Evolutionary conservation across 371 early-diverging fungal genomes (phyloP).

Genomic region (Mortierella sp.): DNA sequence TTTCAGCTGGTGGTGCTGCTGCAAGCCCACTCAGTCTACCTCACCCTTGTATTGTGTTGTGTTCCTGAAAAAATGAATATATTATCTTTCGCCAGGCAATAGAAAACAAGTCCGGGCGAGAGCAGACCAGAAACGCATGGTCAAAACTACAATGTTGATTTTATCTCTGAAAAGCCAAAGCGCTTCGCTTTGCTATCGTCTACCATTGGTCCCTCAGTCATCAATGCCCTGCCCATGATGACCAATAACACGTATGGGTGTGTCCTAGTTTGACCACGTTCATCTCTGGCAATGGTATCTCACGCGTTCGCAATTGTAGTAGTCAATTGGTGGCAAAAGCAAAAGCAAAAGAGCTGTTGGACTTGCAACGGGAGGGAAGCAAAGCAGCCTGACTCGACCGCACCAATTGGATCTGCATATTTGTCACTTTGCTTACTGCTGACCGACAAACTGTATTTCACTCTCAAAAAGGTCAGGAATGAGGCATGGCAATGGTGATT

Average conservation of each 20-base stretch:
- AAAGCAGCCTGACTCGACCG: not conserved
- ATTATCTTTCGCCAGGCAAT: not conserved
- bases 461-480: not conserved
- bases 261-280: too few species aligned
- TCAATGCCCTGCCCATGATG: not conserved
- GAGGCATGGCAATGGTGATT: not conserved
- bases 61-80: not conserved
- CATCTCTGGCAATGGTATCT: not conserved
- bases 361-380: not conserved
- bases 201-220: not conserved
- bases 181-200: not conserved
- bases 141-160: not conserved
- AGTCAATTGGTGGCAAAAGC: constrained; percentile 1
- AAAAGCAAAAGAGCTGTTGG: not conserved
- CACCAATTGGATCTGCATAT: not conserved
- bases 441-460: not conserved
- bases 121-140: not conserved
- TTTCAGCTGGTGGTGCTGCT: too few species aligned
- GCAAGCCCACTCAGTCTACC: too few species aligned
- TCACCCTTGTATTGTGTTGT: not conserved
- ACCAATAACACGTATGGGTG: too few species aligned
- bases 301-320: not conserved
- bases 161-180: not conserved
- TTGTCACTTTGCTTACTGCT: constrained; percentile 1
- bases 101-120: not conserved